Conservation (phyloP, 1,139 yeast species). For the Geotrichum siamense region DNA sequence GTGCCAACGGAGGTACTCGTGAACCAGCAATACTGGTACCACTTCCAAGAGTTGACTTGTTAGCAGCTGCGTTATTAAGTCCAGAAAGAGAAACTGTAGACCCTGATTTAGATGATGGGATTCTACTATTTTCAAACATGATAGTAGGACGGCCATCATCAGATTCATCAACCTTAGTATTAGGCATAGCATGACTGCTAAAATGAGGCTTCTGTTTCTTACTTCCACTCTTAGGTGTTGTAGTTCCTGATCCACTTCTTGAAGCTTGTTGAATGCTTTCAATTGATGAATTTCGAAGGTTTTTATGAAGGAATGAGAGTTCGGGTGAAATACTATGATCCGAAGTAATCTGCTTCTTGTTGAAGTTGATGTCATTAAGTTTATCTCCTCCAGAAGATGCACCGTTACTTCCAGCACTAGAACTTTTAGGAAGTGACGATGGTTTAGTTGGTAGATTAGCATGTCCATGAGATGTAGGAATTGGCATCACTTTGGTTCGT, state of each 20-base stretch:
- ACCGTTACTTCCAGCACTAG: background rate
- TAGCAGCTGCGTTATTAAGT: background rate
- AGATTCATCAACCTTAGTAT: slow-evolving; percentile 60
- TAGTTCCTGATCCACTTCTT: slow-evolving; percentile 3
- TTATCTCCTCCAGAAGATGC: background rate
- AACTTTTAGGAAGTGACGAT: background rate
- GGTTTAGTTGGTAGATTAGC: background rate
- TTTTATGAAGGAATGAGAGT: background rate
- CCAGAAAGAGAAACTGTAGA: slow-evolving; percentile 4
- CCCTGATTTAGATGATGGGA: background rate
- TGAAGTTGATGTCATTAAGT: background rate
- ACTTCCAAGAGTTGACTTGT: background rate
- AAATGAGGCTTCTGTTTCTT: slow-evolving; percentile 48
- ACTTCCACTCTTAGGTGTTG: slow-evolving; percentile 2
- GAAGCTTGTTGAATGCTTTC: background rate
- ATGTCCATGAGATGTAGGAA: background rate
- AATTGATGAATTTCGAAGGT: background rate
- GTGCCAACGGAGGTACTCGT: slow-evolving; percentile 1
- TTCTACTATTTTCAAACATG: slow-evolving; percentile 37
- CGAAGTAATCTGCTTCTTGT: background rate
- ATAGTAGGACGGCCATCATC: slow-evolving; percentile 46
- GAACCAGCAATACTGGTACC: slow-evolving; percentile 14
- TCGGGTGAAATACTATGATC: slow-evolving; percentile 4
- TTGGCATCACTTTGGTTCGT: background rate
- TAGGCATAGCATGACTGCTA: slow-evolving; percentile 71